These are phyloP conservation scores for Hypoxylon sp. DNA, from an alignment of 2,329 filamentous ascomycete genomes.

Conservation along the genomic window DNA sequence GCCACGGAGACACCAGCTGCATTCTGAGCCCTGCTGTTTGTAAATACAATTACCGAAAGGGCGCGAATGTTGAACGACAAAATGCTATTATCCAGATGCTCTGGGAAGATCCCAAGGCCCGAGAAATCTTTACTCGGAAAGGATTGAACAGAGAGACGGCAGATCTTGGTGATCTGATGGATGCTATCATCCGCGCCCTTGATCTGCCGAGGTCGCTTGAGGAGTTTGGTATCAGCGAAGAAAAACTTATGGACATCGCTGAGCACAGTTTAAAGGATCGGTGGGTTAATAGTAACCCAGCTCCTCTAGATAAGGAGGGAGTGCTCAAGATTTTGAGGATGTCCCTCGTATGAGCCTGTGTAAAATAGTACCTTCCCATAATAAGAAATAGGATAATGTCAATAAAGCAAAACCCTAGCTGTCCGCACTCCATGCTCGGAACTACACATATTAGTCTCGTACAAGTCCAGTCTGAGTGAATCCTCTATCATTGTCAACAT, in stretches of 20 bases:
- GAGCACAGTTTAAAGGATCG: slow-evolving; percentile 65
- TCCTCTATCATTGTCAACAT: neutral
- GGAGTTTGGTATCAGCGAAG: slow-evolving; percentile 65
- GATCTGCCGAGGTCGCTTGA: slow-evolving; percentile 68
- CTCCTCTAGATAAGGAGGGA: slow-evolving; percentile 63
- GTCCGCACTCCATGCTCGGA: slow-evolving; percentile 34
- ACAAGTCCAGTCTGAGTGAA: slow-evolving; percentile 19
- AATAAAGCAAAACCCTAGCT: slow-evolving; percentile 28
- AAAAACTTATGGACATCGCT: slow-evolving; percentile 64
- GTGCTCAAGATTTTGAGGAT: slow-evolving; percentile 65
- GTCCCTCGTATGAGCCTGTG: slow-evolving; percentile 44
- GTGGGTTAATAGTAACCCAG: slow-evolving; percentile 66
- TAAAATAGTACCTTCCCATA: slow-evolving; percentile 18
- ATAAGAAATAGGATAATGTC: slow-evolving; percentile 20
- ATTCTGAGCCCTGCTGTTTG: slow-evolving; percentile 69
- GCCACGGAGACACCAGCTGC: slow-evolving; percentile 73
- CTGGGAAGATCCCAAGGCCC: slow-evolving; percentile 55
- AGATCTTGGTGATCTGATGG: slow-evolving; percentile 67
- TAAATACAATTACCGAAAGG: slow-evolving; percentile 65
- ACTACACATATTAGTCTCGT: slow-evolving; percentile 13
- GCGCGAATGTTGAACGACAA: slow-evolving; percentile 59
- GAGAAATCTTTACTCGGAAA: slow-evolving; percentile 54
- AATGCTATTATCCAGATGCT: slow-evolving; percentile 58
- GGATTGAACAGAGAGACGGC: slow-evolving; percentile 50
- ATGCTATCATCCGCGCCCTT: slow-evolving; percentile 64